Evolutionary conservation across 768 basidiomycete genomes (phyloP), one percentile per base, ranked within the genome.

Genomic region (Megacollybia marginata): DNA sequence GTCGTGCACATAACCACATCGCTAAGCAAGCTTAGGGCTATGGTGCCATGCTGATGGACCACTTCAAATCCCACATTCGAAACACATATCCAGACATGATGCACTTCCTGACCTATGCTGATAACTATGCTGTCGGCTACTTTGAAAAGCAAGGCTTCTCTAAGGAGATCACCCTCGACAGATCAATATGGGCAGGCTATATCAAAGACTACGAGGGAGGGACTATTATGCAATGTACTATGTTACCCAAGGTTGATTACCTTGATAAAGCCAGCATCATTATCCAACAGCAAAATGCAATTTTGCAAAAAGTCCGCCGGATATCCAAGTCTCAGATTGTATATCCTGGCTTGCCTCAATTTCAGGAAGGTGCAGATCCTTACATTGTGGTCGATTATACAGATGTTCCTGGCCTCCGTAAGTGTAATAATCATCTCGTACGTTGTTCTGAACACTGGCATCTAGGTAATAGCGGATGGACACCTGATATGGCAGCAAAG

Each of bases 161-260:
- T 6, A 98, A 98, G 65, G 94, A 98, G 50, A 95, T 99, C 53
- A 86, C 88, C 1, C 77, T 96, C n/a, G 85, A 86, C 52, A 79
- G 94, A 42, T 82, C 88, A 2, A 75, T 86, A 8, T 99, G 96
- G 96, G 94, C 95, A 0, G 96, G 94, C 10, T 98, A 99, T 65
- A 98, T 99, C 81, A 99, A 98, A 65, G 96, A 99, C 64, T 99
- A 99, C 66, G 96, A 99, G 65, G 95, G 95, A 36, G 94, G 92
- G 15, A 99, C 95, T 42, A 92, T 98, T 69, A 97, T 99, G 94
- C 91, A 94, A 65, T 99, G 96, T 61, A 86, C 86, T 6, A 86
- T 99, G 89, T 67, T 99, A n/a, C 82, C 78, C 47, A 91, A 89
- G 62, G 82, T 98, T 54, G 82, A 92, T 61, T 99, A 98, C 60